Conservation (phyloP, 768 basidiomycete genomes). For the Russula virescens region DNA sequence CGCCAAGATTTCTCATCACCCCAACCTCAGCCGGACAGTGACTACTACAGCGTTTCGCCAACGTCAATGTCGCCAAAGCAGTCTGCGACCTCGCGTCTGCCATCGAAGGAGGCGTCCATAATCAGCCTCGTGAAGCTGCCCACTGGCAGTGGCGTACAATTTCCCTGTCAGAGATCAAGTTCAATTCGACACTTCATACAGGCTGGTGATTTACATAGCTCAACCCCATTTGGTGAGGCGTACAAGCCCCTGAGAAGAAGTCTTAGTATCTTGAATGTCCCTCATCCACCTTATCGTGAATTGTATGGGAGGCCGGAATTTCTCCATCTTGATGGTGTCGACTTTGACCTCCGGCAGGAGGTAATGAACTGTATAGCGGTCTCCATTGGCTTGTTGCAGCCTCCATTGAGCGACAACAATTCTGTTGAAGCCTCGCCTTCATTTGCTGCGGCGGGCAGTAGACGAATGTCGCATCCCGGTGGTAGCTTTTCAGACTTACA, state of each 20-base stretch:
- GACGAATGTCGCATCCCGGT: slow-evolving; percentile 27
- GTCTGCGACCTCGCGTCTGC: slow-evolving; percentile 11
- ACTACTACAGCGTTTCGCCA: slow-evolving; percentile 47
- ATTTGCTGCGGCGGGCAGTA: slow-evolving; percentile 43
- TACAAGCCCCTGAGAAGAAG: slow-evolving; percentile 30
- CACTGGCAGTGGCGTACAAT: slow-evolving; percentile 10
- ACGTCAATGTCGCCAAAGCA: slow-evolving; percentile 25
- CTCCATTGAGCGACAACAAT: slow-evolving; percentile 64
- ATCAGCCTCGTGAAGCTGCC: slow-evolving; percentile 26
- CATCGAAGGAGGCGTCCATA: slow-evolving; percentile 27
- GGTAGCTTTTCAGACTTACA: slow-evolving; percentile 50
- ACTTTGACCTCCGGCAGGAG: slow-evolving; percentile 92
- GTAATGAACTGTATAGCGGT: slow-evolving; percentile 98
- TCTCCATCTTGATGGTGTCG: slow-evolving; percentile 44
- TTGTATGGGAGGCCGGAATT: slow-evolving; percentile 15
- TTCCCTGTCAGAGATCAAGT: slow-evolving; percentile 27
- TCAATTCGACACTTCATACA: slow-evolving; percentile 57
- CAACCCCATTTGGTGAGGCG: slow-evolving; percentile 44
- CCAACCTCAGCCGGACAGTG: slow-evolving; percentile 43
- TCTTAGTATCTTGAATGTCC: slow-evolving; percentile 18
- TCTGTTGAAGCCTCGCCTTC: slow-evolving; percentile 64
- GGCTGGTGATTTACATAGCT: slow-evolving; percentile 70
- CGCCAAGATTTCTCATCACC: slow-evolving; percentile 30
- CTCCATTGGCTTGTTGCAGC: slow-evolving; percentile 90
- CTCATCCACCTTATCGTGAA: slow-evolving; percentile 18